Base-by-base conservation (phyloP, 192 early-diverging fungal genomes). In the Chytriomyces sp. region DNA sequence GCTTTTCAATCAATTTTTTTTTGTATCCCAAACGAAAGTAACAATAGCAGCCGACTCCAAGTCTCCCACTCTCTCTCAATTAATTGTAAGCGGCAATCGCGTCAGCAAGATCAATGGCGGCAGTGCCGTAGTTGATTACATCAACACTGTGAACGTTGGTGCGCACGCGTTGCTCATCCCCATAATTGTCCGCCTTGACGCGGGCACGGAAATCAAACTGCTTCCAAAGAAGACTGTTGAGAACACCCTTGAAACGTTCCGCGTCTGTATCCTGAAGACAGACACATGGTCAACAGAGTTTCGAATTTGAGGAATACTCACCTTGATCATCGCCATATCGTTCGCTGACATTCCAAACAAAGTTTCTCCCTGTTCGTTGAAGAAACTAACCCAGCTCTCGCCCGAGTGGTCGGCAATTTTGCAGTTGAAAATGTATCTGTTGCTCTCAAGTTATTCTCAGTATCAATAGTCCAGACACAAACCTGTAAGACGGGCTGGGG, bases 101-200 rank as follows among this genome's bases (percentile, higher is more conserved):
- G 26, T 75, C 66, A 41, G 61, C 73, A 52, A 88, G 78, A 34
- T 84, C 73, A 53, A 72, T 64, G 31, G 84, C 49, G 67, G 91
- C 92, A 3, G 80, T 75, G 3, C 80, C 84, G 82, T 72, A 91
- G 60, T 91, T 85, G 26, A 93, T 64, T 12, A 86, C 84, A 5
- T 55, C 60, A 22, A 79, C 72, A 10, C 75, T 56, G 0, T 89
- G n/a, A 30, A 85, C 81, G 3, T 73, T 76, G 52, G 82, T 81
- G 12, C 88, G 78, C 1, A 85, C 76, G 38, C 87, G 54, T 39
- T 53, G 37, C 52, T 77, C 59, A 17, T 72, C 62, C 73, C 94
- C 89, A 70, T 87, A 99, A 30, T 72, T 87, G 67, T 99, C 94
- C 30, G 78, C 80, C 80, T 93, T 95, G 26, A 91, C 94, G 55